Conservation (phyloP, 345 rosid species). For the Hibiscus tridactylites region DNA sequence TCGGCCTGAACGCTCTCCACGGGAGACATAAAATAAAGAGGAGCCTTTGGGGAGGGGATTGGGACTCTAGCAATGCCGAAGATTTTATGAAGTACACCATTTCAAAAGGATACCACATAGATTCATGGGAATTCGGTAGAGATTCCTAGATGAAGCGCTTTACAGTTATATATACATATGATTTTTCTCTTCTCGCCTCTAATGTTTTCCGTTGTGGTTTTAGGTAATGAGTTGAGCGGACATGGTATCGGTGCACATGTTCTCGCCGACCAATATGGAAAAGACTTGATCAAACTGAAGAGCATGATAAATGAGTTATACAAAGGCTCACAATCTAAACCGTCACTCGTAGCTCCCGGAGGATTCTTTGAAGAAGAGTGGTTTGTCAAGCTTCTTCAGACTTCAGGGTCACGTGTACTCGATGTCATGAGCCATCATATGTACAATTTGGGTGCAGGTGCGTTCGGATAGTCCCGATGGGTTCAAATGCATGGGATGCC, state of each 20-base stretch:
- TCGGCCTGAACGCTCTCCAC: constrained; percentile 79
- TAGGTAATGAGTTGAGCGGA: constrained; percentile 93
- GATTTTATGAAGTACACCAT: constrained; percentile 73
- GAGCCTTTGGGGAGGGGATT: constrained; percentile 70
- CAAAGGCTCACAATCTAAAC: constrained; percentile 42
- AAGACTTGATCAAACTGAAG: constrained; percentile 58
- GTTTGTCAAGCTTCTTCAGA: constrained; percentile 65
- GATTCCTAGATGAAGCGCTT: constrained; percentile 5
- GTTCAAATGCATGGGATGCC: neutral
- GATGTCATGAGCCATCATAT: constrained; percentile 77
- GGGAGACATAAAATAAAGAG: constrained; percentile 63
- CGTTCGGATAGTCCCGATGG: neutral
- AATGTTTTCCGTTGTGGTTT: constrained; percentile 7
- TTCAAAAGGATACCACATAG: constrained; percentile 63
- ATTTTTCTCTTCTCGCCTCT: constrained; percentile 1
- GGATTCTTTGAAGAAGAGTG: constrained; percentile 72
- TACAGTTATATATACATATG: neutral
- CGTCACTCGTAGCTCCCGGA: constrained; percentile 78
- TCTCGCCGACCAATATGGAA: constrained; percentile 66
- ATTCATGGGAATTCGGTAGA: constrained; percentile 96
- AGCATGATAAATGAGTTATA: constrained; percentile 48
- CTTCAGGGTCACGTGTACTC: constrained; percentile 58
- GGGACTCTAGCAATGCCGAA: constrained; percentile 70
- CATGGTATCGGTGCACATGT: constrained; percentile 75
- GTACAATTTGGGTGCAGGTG: constrained; percentile 93